These are phyloP conservation scores for Trametes coccinea DNA, from an alignment of 768 basidiomycete genomes.

Conservation along the genomic window DNA sequence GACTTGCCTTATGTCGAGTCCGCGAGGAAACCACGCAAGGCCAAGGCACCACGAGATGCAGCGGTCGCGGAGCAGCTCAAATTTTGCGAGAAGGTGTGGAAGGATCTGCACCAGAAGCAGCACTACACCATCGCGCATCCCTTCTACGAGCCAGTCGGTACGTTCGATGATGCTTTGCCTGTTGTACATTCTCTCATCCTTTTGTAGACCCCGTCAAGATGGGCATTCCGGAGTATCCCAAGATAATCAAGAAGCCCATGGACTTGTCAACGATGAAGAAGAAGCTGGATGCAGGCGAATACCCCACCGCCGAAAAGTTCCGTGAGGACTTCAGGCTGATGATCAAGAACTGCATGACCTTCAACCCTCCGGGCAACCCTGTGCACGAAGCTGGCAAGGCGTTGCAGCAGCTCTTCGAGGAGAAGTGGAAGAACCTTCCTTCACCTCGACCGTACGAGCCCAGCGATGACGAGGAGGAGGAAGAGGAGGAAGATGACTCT, in stretches of 20 bases:
- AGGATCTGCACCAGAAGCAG: slow-evolving; percentile 78
- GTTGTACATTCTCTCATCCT: background rate
- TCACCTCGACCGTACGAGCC: slow-evolving; percentile 45
- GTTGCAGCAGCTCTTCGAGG: slow-evolving; percentile 85
- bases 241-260: slow-evolving; percentile 93
- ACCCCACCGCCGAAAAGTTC: slow-evolving; percentile 77
- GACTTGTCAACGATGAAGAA: slow-evolving; percentile 86
- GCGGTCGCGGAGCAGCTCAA: slow-evolving; percentile 80
- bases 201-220: slow-evolving; percentile 73
- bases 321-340: slow-evolving; percentile 92
- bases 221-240: slow-evolving; percentile 81
- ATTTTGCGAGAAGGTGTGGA: slow-evolving; percentile 75
- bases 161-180: slow-evolving; percentile 34
- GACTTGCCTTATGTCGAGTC: slow-evolving; percentile 82
- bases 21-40: slow-evolving; percentile 67
- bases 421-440: slow-evolving; percentile 86
- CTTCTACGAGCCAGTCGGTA: slow-evolving; percentile 94
- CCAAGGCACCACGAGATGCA: slow-evolving; percentile 60
- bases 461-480: slow-evolving; percentile 64
- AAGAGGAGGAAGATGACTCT: slow-evolving; percentile 60
- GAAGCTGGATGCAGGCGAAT: slow-evolving; percentile 79
- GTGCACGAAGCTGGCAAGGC: slow-evolving; percentile 87
- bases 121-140: slow-evolving; percentile 71
- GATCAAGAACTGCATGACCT: slow-evolving; percentile 90
- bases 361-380: slow-evolving; percentile 86